These are phyloP conservation scores for Trichocomaceae sp. DNA, from an alignment of 2,329 filamentous ascomycete species.

Conservation along the genomic window DNA sequence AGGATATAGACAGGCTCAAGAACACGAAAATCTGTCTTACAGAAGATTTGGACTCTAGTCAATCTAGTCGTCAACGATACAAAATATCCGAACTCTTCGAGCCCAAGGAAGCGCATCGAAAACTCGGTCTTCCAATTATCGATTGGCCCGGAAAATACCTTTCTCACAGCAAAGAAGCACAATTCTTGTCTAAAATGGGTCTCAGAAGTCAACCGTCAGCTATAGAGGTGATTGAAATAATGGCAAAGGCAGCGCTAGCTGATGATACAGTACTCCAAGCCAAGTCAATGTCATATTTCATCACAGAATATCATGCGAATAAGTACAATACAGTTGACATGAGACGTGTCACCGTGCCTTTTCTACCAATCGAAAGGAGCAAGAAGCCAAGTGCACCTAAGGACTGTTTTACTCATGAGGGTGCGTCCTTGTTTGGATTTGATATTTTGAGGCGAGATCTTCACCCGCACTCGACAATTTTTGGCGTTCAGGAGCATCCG, in stretches of 20 bases:
- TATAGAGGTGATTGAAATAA: conserved; percentile 68
- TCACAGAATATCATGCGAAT: conserved; percentile 71
- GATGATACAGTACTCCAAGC: conserved; percentile 53
- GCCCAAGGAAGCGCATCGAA: conserved; percentile 63
- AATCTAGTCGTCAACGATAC: conserved; percentile 53
- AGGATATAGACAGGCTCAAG: conserved; percentile 72
- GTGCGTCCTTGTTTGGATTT: conserved; percentile 72
- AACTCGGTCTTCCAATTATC: conserved; percentile 66
- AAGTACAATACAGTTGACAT: conserved; percentile 63
- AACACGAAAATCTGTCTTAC: conserved; percentile 76
- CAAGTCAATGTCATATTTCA: conserved; percentile 72
- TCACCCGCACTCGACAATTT: conserved; percentile 73
- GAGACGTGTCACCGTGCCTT: conserved; percentile 48
- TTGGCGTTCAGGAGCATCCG: conserved; percentile 79
- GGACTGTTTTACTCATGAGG: conserved; percentile 75
- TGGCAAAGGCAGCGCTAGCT: conserved; percentile 55
- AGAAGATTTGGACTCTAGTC: conserved; percentile 55
- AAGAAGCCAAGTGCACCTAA: conserved; percentile 63
- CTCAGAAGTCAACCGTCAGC: conserved; percentile 65
- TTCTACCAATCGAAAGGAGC: conserved; percentile 65
- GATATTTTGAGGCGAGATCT: conserved; percentile 68
- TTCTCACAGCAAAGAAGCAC: conserved; percentile 61
- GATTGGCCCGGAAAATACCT: conserved; percentile 75
- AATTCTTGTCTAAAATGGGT: conserved; percentile 67
- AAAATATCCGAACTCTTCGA: conserved; percentile 75